Base-by-base conservation (phyloP, 495 filamentous ascomycete genomes). In the Trichoderma gamsii region DNA sequence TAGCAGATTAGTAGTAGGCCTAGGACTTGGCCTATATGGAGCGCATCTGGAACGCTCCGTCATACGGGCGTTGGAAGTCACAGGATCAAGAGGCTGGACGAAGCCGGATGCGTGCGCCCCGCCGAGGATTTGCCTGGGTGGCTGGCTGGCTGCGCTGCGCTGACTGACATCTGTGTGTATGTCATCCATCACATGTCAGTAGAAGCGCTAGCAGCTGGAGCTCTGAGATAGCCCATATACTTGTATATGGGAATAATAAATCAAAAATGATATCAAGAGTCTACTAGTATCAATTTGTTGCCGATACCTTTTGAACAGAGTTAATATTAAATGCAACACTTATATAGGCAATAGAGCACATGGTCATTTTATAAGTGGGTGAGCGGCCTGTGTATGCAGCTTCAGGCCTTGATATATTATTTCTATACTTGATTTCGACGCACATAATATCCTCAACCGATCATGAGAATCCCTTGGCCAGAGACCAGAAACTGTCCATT, bases 401-500 rank as follows among this genome's bases (percentile, higher is more conserved):
- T 38, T 38, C 35, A 38, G 35, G 35, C 35, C 35, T 38, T 38
- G 5, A 38, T 38, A 9, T 38, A 38, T 38, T 38, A 9, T 38
- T 38, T 38, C 29, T 29, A 4, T 29, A 29, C 1, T 29, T 29
- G 29, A 29, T 29, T 29, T 29, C 29, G 4, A 4, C 1, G 29
- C 29, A 29, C 29, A 29, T 4, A 29, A 29, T 29, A 29, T 29
- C 29, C 29, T 38, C 35, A 38, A 64, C 29, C 63, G 18, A 23
- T 69, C 21, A 52, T 65, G 59, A 43, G 18, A 51, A 64, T 21
- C 38, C 66, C 86, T 96, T 98, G 3, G 93, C 95, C 75, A 93
- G 80, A n/a, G 88, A 89, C 95, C 95, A 99, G 73, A 98, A 93
- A 72, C 88, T 96, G 76, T 98, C 95, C 87, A 97, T 89, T 80